These are phyloP conservation scores for Zea luxurians DNA, from an alignment of 176 grass and related monocot genomes.

Conservation along the genomic window DNA sequence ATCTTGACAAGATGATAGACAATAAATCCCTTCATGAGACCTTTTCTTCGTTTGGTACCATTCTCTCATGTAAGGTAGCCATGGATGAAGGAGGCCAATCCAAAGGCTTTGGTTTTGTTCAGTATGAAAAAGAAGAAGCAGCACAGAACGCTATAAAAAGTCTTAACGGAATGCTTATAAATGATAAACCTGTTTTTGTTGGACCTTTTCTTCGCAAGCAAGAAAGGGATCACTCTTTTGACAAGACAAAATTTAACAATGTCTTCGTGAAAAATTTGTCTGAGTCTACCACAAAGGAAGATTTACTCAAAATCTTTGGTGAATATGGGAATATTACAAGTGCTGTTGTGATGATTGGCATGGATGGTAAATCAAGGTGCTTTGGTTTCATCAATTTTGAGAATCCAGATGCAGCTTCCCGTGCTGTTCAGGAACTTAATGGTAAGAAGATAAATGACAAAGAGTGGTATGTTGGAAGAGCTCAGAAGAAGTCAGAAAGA, in stretches of 20 bases:
- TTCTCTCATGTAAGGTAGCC: constrained; percentile 79
- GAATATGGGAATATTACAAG: constrained; percentile 81
- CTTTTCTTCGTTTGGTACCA: constrained; percentile 62
- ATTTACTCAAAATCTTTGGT: constrained; percentile 58
- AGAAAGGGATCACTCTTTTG: constrained; percentile 68
- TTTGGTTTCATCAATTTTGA: constrained; percentile 89
- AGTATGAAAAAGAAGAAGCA: constrained; percentile 74
- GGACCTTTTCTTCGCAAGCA: constrained; percentile 85
- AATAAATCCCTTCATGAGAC: constrained; percentile 78
- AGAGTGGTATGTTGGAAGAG: constrained; percentile 81
- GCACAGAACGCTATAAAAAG: constrained; percentile 64
- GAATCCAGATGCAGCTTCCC: constrained; percentile 63
- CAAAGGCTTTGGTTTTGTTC: constrained; percentile 92
- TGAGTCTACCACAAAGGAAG: constrained; percentile 73
- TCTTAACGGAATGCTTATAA: constrained; percentile 84
- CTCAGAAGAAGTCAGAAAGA: constrained; percentile 85
- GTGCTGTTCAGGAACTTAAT: constrained; percentile 74
- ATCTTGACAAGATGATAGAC: constrained; percentile 83
- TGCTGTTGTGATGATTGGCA: constrained; percentile 70
- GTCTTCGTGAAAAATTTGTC: constrained; percentile 91
- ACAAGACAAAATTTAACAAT: constrained; percentile 80
- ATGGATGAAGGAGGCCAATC: constrained; percentile 70
- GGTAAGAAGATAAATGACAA: constrained; percentile 81
- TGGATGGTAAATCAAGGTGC: constrained; percentile 82
- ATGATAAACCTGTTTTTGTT: constrained; percentile 81